These are phyloP conservation scores for Waltiozyma sp. DNA, from an alignment of 1,139 yeast genomes.

Conservation along the genomic window DNA sequence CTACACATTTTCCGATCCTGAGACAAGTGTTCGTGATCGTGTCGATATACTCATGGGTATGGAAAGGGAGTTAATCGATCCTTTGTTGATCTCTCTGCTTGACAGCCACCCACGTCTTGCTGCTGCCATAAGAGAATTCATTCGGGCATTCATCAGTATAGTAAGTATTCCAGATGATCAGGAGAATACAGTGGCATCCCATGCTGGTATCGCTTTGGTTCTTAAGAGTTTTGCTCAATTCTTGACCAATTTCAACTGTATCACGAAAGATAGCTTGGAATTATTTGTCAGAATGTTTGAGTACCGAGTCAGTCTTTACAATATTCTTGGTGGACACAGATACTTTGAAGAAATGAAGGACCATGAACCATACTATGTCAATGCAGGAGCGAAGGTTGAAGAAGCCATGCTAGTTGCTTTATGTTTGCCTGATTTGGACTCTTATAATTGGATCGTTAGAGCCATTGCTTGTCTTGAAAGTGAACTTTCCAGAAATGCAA, in stretches of 20 bases:
- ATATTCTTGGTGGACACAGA: conserved; percentile 9
- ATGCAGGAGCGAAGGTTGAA: conserved; percentile 25
- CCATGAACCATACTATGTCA: conserved; percentile 15
- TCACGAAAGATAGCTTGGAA: conserved; percentile 16
- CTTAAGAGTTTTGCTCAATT: conserved; percentile 12
- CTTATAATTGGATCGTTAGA: conserved; percentile 40
- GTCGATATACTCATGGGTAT: conserved; percentile 6
- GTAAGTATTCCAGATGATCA: conserved; percentile 13
- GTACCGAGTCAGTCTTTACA: conserved; percentile 12
- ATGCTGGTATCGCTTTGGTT: conserved; percentile 13
- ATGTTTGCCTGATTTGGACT: conserved; percentile 48
- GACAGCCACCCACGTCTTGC: conserved; percentile 15
- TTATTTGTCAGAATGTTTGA: conserved; percentile 15
- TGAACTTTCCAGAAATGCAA: conserved; percentile 22
- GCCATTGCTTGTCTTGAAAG: conserved; percentile 34
- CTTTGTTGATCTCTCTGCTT: conserved; percentile 16
- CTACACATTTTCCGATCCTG: conserved; percentile 9
- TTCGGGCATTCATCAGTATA: conserved; percentile 11
- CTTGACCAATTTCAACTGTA: conserved; percentile 11
- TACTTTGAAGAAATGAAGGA: conserved; percentile 16
- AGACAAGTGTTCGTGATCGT: conserved; percentile 11
- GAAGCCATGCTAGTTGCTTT: conserved; percentile 37
- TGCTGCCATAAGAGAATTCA: conserved; percentile 13
- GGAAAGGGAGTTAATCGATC: conserved; percentile 13
- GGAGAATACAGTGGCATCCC: conserved; percentile 14